These are phyloP conservation scores for Middelhovenomyces tepae DNA, from an alignment of 805 yeast species.

Conservation along the genomic window DNA sequence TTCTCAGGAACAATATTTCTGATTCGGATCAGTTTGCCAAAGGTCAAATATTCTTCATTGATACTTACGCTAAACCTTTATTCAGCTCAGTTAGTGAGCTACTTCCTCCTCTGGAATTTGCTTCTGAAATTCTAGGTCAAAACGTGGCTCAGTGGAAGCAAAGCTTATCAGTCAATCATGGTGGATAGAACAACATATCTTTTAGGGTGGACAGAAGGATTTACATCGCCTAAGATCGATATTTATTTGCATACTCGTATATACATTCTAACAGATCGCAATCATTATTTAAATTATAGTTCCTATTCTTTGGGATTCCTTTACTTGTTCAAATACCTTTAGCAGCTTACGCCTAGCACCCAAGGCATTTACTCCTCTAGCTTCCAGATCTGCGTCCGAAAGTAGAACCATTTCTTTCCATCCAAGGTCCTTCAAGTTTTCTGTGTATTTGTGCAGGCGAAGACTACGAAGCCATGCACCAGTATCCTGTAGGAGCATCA, in stretches of 20 bases:
- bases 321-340: constrained; percentile 83
- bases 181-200: too few species aligned
- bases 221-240: too few species aligned
- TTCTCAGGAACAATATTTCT: constrained; percentile 1
- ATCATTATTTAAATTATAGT: background rate
- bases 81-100: constrained; percentile 55
- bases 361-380: constrained; percentile 80
- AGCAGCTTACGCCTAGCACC: constrained; percentile 93
- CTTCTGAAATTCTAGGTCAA: constrained; percentile 14
- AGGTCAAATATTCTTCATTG: constrained; percentile 78
- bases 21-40: constrained; percentile 34
- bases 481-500: constrained; percentile 51
- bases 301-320: constrained; percentile 34
- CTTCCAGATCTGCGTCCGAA: constrained; percentile 59
- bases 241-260: too few species aligned
- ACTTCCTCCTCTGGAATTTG: constrained; percentile 36
- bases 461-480: constrained; percentile 89
- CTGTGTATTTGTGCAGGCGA: constrained; percentile 90
- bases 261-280: too few species aligned
- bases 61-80: constrained; percentile 69
- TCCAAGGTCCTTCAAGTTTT: constrained; percentile 57
- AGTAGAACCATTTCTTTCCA: constrained; percentile 76
- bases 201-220: too few species aligned
- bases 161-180: too few species aligned
- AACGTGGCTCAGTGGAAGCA: too few species aligned